Evolutionary conservation across 1,284 basidiomycete genomes (phyloP), one percentile per base, ranked within the genome.

Genomic region (Sanghuangporus weigelae): DNA sequence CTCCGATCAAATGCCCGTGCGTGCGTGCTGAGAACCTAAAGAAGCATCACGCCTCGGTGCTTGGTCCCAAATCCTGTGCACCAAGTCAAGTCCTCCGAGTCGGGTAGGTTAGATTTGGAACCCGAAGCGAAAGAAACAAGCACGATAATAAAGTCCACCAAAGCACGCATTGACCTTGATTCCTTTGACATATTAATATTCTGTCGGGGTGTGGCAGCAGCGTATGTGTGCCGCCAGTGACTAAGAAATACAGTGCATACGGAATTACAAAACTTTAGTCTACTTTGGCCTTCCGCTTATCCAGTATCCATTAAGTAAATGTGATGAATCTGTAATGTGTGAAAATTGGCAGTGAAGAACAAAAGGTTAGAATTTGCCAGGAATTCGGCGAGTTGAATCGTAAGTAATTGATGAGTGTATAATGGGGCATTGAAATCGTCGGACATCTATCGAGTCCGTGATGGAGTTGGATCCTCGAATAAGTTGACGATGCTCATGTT

Each of bases 341-440:
- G 31, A 56, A 44, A 38, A 50, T 16, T 10, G 21, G 36, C 7
- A 16, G 35, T 14, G 40, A 14, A 51, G 26, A 8, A 51, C 36
- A 38, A 8, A 50, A 49, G n/a, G 36, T 11, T 36, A 8, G 42
- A 35, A 50, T 40, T 23, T 39, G 23, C 55, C 19, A 39, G 46
- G 31, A 19, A 5, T 60, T 39, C 35, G 46, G 61, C 61, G 61
- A 62, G 61, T 62, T 62, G 61, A 62, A 62, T 62, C 61, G 61
- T 62, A 55, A 31, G 23, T 26, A 51, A 61, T 61, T 26, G 46
- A 57, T 36, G 38, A 46, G 35, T 26, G 42, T 31, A 38, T 38
- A 8, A 60, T 35, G 49, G 44, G 55, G 44, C 53, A 40, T 42
- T 36, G 12, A 26, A 51, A 51, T 14, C 50, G 23, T n/a, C 21